A percentile compares a stretch with the other conserved stretches of the same genome.
Conservation (phyloP, 176 grass and related monocot genomes). For the Rhipidocladum racemiflorum region DNA sequence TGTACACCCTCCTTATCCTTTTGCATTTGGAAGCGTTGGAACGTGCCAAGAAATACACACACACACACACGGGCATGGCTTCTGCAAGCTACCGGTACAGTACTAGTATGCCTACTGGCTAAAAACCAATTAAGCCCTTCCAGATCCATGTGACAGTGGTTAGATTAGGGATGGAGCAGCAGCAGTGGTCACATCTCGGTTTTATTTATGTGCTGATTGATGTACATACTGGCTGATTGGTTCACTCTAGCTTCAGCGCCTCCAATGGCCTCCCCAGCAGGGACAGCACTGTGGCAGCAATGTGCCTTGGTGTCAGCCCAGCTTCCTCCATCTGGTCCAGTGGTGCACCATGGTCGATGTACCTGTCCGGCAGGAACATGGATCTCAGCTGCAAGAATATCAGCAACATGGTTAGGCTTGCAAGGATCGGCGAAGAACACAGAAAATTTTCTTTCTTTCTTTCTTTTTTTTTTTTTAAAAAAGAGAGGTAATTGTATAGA, state of each 20-base stretch:
- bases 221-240: neutral
- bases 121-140: neutral
- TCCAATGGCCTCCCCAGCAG: constrained; percentile 76
- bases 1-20: neutral
- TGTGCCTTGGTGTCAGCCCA: constrained; percentile 71
- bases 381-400: constrained; percentile 69
- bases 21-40: constrained; percentile 25
- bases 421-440: neutral
- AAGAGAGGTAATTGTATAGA: neutral
- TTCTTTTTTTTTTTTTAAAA: neutral
- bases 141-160: neutral
- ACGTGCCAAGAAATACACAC: neutral
- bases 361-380: constrained; percentile 82
- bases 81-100: neutral
- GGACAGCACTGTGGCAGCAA: constrained; percentile 72
- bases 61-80: neutral
- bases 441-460: neutral
- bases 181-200: neutral
- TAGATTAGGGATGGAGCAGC: neutral
- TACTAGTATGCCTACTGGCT: neutral
- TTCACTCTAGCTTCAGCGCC: constrained; percentile 59
- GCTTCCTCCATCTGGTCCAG: constrained; percentile 84
- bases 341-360: constrained; percentile 84
- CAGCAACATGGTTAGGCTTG: neutral
- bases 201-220: constrained; percentile 1